These are phyloP conservation scores for Corynespora cassiicola DNA, from an alignment of 2,329 filamentous ascomycete genomes.

Conservation along the genomic window DNA sequence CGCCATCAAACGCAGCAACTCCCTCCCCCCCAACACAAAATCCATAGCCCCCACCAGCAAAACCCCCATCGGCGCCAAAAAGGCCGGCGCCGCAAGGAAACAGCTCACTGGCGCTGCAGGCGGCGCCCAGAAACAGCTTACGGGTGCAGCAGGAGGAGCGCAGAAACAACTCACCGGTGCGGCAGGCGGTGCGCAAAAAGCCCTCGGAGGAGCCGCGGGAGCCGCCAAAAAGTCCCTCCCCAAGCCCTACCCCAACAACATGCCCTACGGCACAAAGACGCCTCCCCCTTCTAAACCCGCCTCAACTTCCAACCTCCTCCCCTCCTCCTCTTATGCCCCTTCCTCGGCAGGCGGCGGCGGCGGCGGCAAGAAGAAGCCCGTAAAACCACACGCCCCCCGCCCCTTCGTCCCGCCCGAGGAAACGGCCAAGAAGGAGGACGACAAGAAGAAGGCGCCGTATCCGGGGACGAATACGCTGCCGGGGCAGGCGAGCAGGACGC, in stretches of 20 bases:
- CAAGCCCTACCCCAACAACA: constrained; percentile 14
- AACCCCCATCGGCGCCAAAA: constrained; percentile 35
- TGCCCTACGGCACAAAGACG: constrained; percentile 2
- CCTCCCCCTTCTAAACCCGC: not conserved
- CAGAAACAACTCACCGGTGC: constrained; percentile 28
- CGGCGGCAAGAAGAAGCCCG: constrained; percentile 26
- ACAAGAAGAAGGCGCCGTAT: constrained; percentile 27
- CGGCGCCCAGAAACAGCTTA: constrained; percentile 23
- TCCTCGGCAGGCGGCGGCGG: constrained; percentile 3
- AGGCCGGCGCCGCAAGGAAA: too few species aligned
- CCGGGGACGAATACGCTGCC: constrained; percentile 39
- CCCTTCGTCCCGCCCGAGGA: constrained; percentile 27
- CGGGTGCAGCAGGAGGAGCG: constrained; percentile 11
- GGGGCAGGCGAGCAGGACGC: constrained; percentile 29
- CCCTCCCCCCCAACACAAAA: constrained; percentile 32
- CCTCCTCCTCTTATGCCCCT: too few species aligned
- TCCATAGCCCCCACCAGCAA: constrained; percentile 16
- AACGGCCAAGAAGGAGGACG: constrained; percentile 14
- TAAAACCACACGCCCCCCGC: constrained; percentile 33
- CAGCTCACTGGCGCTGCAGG: too few species aligned
- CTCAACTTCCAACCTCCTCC: not conserved
- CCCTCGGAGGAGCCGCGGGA: constrained; percentile 2
- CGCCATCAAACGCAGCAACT: constrained; percentile 39
- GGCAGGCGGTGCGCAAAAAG: constrained; percentile 11
- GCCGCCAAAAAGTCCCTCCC: constrained; percentile 3